Evolutionary conservation across 1,284 basidiomycete genomes (phyloP).

Genomic region (Trichosporon sp.): DNA sequence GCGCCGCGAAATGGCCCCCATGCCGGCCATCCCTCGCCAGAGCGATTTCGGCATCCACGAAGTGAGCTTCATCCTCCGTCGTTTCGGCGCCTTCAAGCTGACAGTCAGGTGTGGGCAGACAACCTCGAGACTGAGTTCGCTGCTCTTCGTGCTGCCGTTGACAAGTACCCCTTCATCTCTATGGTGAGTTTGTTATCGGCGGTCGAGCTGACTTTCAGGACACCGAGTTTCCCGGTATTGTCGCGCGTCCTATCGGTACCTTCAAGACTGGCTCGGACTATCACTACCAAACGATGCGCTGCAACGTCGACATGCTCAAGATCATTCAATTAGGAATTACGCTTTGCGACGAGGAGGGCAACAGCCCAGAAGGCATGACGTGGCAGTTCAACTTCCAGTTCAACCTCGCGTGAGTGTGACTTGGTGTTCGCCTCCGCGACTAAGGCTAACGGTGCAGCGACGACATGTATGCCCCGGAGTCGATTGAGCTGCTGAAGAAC

Average conservation of each 20-base stretch:
- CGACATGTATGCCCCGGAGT: constrained; percentile 98
- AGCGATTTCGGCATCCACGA: constrained; percentile 51
- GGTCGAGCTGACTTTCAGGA: constrained; percentile 63
- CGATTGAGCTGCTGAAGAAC: constrained; percentile 89
- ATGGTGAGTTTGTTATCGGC: constrained; percentile 67
- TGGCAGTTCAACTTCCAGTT: constrained; percentile 99
- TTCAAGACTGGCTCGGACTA: constrained; percentile 98
- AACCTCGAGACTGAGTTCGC: constrained; percentile 93
- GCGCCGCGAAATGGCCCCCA: constrained; percentile 10
- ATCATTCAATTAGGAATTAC: constrained; percentile 98
- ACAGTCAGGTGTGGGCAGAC: constrained; percentile 76
- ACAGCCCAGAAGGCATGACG: constrained; percentile 85
- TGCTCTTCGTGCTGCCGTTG: constrained; percentile 80
- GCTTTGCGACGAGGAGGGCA: constrained; percentile 88
- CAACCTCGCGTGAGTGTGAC: constrained; percentile 70
- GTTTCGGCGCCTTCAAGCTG: background rate
- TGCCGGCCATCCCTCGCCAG: constrained; percentile 35
- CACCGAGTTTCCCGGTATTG: constrained; percentile 98
- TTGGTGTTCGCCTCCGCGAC: background rate
- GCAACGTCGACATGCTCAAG: constrained; percentile 96
- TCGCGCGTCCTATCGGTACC: constrained; percentile 91
- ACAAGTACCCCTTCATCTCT: constrained; percentile 89
- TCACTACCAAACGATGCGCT: constrained; percentile 98
- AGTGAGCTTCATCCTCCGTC: constrained; percentile 29
- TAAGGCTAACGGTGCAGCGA: constrained; percentile 62